Percentiles rank a stretch among this genome's conserved stretches.
Evolutionary conservation across 352 stramenopile species (phyloP).

Genomic region (Phytophthora pistaciae): DNA sequence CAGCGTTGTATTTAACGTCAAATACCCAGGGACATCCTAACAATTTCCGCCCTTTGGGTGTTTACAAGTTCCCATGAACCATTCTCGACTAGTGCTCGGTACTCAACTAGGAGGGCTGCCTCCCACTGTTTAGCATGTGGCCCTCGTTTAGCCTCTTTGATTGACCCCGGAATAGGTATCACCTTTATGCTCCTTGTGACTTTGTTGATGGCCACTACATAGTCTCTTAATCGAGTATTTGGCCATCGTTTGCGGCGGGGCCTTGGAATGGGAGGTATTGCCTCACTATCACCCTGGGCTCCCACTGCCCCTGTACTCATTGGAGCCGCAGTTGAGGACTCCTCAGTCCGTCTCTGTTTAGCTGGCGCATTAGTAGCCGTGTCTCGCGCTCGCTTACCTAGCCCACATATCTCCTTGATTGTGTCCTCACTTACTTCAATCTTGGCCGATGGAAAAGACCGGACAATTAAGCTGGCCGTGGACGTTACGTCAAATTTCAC

Average conservation of each 20-base stretch:
- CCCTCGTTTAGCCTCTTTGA: background rate
- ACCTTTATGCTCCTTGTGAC: conserved; percentile 9
- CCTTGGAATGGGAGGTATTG: background rate
- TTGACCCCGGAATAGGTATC: conserved; percentile 1
- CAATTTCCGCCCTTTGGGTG: background rate
- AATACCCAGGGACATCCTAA: background rate
- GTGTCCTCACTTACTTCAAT: background rate
- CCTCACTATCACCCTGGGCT: background rate
- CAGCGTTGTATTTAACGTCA: conserved; percentile 5
- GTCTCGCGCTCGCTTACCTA: background rate
- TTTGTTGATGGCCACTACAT: background rate
- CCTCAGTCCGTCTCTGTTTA: background rate
- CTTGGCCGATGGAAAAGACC: conserved; percentile 6
- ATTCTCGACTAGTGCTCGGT: background rate
- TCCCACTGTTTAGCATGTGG: background rate
- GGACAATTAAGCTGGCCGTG: background rate
- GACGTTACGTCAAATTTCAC: conserved; percentile 4
- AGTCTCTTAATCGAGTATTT: background rate
- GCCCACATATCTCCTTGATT: background rate
- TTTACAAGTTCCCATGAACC: background rate
- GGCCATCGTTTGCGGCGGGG: background rate
- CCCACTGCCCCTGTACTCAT: background rate
- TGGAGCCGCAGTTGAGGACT: background rate
- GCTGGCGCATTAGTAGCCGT: background rate
- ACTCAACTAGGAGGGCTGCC: background rate